These are phyloP conservation scores for Capronia coronata DNA, from an alignment of 2,329 filamentous ascomycete genomes.

Conservation along the genomic window DNA sequence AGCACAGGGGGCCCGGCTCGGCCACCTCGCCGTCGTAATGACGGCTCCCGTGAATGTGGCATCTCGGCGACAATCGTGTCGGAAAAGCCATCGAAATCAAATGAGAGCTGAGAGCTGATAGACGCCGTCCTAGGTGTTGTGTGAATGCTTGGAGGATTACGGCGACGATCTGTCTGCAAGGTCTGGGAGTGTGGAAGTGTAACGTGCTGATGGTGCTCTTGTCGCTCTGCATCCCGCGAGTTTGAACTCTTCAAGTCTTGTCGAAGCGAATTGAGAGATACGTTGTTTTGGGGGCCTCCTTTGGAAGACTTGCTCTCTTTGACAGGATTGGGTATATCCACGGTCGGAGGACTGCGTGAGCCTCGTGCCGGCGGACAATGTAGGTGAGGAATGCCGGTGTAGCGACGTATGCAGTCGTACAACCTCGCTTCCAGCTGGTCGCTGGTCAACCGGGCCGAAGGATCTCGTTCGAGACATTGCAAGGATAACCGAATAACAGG, in stretches of 20 bases:
- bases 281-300: not conserved
- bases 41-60: conserved; percentile 18
- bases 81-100: conserved; percentile 21
- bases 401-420: conserved; percentile 30
- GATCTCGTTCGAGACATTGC: conserved; percentile 36
- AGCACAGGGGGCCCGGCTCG: conserved; percentile 1
- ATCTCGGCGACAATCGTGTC: conserved; percentile 19
- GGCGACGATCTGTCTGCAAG: conserved; percentile 8
- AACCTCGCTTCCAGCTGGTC: conserved; percentile 31
- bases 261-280: conserved; percentile 1
- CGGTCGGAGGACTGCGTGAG: not conserved
- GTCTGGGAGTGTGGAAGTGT: conserved; percentile 6
- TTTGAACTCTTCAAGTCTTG: conserved; percentile 3
- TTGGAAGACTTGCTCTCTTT: not conserved
- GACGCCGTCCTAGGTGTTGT: conserved; percentile 16
- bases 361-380: conserved; percentile 18
- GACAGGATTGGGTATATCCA: conserved; percentile 2
- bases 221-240: not conserved
- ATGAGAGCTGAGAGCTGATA: conserved; percentile 16
- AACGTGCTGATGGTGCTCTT: conserved; percentile 5
- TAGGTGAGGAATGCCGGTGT: conserved; percentile 34
- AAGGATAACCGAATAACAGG: conserved; percentile 36
- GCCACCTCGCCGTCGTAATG: conserved; percentile 2
- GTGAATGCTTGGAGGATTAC: conserved; percentile 4
- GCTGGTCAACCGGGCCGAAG: conserved; percentile 32